Base-by-base conservation (phyloP, 2,329 filamentous ascomycete genomes). In the Ceratocystis cubensis region DNA sequence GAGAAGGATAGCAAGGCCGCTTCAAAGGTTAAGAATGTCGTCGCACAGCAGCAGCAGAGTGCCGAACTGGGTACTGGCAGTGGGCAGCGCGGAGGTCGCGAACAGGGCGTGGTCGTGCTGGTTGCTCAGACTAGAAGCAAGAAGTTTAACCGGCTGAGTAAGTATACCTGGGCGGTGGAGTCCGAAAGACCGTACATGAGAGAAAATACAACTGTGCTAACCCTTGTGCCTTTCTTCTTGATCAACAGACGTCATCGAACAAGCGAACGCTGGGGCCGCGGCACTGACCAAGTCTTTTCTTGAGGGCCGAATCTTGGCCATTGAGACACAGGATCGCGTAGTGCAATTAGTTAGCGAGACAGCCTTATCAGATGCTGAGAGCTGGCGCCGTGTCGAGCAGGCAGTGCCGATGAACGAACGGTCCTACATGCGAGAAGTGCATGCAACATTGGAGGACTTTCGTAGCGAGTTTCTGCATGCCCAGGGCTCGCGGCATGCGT, bases 311-410 rank as follows among this genome's bases (percentile, higher is more conserved):
- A 89, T 96, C 67, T 84, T 89, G 8, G 93, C 92, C 0, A 87
- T 97, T 64, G 93, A 97, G 76, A 91, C 89, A 1, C 87, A 89
- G 64, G 92, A 96, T 72, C 84, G 88, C 62, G 83, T 95, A 25
- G 83, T 97, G 71, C 86, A 92, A 46, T 77, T 87, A 41, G 86
- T 97, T 65, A 81, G 85, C 41, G 82, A 85, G 22, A 95, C 91
- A 2, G 80, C 83, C 64, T 79, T 97, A 30, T 87, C 86, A 1
- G 91, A 96, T 68, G 78, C 85, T 0, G 93, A 96, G 69, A 88
- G 84, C 70, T 96, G 93, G 93, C 84, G 88, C 25, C 83, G 81
- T 67, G 84, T 91, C 5, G 89, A 94, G 69, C 91, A 96, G 72
- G 82, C 81, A 57, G 87, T 91, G 45, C 87, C 87, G 15, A 83